Conservation (phyloP, 345 rosid genomes). For the Sapria himalayana region DNA sequence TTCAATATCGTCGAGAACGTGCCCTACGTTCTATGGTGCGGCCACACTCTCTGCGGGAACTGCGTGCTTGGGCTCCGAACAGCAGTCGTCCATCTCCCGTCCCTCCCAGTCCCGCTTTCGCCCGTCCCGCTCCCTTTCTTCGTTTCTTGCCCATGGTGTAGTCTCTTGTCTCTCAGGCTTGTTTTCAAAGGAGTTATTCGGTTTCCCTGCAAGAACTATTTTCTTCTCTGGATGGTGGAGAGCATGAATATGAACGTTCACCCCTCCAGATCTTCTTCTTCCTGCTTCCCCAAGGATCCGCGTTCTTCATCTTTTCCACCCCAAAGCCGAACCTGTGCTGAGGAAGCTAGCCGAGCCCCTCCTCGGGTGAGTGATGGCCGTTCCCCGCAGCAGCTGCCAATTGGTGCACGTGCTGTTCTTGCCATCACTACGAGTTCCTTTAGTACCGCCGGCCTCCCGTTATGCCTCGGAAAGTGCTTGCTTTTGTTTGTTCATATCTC, state of each 20-base stretch:
- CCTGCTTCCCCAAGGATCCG: conserved; percentile 14
- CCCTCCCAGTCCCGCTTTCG: conserved; percentile 71
- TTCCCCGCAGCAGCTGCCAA: conserved; percentile 19
- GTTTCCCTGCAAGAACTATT: conserved; percentile 74
- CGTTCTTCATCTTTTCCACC: conserved; percentile 12
- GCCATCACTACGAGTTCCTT: conserved; percentile 10
- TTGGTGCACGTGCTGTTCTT: conserved; percentile 11
- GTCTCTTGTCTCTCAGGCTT: conserved; percentile 51
- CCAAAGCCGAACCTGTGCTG: too few relatives aligned
- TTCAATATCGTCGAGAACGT: conserved; percentile 85
- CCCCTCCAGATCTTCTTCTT: conserved; percentile 18
- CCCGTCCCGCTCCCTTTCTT: conserved; percentile 77
- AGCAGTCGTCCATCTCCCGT: conserved; percentile 55
- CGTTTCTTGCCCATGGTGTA: conserved; percentile 87
- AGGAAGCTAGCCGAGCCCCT: conserved; percentile 15
- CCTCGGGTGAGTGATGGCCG: conserved; percentile 11
- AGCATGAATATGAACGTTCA: conserved; percentile 55
- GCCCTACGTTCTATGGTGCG: conserved; percentile 83
- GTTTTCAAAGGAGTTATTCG: conserved; percentile 52
- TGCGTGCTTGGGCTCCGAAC: conserved; percentile 65
- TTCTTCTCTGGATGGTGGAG: conserved; percentile 91
- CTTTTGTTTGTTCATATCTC: conserved; percentile 58
- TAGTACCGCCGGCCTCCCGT: conserved; percentile 20
- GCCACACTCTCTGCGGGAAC: conserved; percentile 77
- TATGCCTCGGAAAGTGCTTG: conserved; percentile 41